A percentile compares a stretch with the other conserved stretches of the same genome.
phyloP scores from a whole-genome alignment of 192 early-diverging fungal species.

The Coemansia javaensis region DNA sequence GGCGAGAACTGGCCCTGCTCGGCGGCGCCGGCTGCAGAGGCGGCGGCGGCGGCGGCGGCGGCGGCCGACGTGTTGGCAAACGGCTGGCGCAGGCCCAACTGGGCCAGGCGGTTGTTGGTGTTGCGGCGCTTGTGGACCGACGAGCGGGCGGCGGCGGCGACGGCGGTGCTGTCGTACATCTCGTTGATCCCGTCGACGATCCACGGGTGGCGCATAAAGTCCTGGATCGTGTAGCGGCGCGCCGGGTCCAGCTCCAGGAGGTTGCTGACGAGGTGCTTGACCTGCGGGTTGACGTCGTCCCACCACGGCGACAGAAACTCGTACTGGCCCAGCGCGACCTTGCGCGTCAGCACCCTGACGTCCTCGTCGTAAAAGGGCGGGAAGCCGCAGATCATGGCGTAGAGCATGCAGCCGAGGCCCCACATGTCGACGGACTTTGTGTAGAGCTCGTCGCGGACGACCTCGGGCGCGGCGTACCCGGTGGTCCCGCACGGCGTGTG shows the following conservation, averaged over 20 bases:
- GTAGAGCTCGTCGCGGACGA: slow-evolving; percentile 74
- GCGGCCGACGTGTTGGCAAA: background rate
- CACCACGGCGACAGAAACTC: slow-evolving; percentile 87
- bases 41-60: background rate
- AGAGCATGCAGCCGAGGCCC: slow-evolving; percentile 82
- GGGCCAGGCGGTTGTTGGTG: slow-evolving; percentile 20
- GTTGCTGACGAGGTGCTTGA: slow-evolving; percentile 68
- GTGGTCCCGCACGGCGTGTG: slow-evolving; percentile 90
- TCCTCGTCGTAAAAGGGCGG: slow-evolving; percentile 83
- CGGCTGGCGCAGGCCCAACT: slow-evolving; percentile 28
- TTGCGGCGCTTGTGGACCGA: slow-evolving; percentile 38
- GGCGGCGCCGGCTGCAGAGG: background rate
- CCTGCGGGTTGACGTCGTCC: slow-evolving; percentile 73
- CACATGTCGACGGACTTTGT: slow-evolving; percentile 83
- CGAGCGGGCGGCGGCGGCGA: slow-evolving; percentile 32
- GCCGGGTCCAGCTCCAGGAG: slow-evolving; percentile 67
- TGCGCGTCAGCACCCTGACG: slow-evolving; percentile 69
- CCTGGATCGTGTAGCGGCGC: slow-evolving; percentile 70
- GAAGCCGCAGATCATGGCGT: slow-evolving; percentile 75
- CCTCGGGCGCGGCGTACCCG: slow-evolving; percentile 91
- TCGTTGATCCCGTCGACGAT: slow-evolving; percentile 41
- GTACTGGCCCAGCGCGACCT: slow-evolving; percentile 80
- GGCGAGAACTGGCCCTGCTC: slow-evolving; percentile 40
- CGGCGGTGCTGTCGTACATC: slow-evolving; percentile 38
- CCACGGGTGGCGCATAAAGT: slow-evolving; percentile 81